Percentiles rank a stretch among this genome's conserved stretches.
phyloP scores from a whole-genome alignment of 106 monocot species.

The Ottelia alismoides region DNA sequence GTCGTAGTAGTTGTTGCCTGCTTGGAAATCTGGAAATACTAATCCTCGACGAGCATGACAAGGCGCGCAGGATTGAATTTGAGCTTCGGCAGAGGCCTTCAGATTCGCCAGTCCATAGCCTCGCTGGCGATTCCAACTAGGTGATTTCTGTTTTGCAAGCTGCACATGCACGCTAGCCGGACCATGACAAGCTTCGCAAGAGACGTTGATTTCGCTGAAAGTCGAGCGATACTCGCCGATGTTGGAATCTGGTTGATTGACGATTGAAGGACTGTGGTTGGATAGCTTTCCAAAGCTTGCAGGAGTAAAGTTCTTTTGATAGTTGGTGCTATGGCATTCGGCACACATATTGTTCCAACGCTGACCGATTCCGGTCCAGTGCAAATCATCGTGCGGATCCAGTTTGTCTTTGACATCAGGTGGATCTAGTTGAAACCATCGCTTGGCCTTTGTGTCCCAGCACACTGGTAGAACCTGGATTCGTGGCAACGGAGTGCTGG shows the following conservation, averaged over 20 bases:
- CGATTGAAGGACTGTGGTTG: too few relatives aligned
- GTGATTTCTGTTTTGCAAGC: not conserved
- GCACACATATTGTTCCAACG: not conserved
- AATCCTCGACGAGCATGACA: not conserved
- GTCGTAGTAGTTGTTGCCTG: not conserved
- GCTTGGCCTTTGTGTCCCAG: too few relatives aligned
- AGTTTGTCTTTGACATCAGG: too few relatives aligned
- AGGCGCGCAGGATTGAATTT: not conserved
- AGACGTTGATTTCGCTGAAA: not conserved
- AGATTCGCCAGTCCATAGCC: not conserved
- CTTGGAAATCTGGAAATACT: not conserved
- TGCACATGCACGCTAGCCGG: not conserved
- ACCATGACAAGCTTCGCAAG: not conserved
- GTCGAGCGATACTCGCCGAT: not conserved
- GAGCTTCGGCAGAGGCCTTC: not conserved
- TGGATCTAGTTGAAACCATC: too few relatives aligned
- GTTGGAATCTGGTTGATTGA: too few relatives aligned
- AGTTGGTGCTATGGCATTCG: not conserved
- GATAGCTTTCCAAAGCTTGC: too few relatives aligned
- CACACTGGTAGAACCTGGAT: too few relatives aligned
- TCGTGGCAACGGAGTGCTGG: too few relatives aligned
- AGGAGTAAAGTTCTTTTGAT: not conserved
- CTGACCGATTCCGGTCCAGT: not conserved
- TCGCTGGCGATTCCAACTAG: too few relatives aligned
- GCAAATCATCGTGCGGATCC: too few relatives aligned